phyloP scores from a whole-genome alignment of 2,329 filamentous ascomycete genomes.

The Corinectria fuckeliana region DNA sequence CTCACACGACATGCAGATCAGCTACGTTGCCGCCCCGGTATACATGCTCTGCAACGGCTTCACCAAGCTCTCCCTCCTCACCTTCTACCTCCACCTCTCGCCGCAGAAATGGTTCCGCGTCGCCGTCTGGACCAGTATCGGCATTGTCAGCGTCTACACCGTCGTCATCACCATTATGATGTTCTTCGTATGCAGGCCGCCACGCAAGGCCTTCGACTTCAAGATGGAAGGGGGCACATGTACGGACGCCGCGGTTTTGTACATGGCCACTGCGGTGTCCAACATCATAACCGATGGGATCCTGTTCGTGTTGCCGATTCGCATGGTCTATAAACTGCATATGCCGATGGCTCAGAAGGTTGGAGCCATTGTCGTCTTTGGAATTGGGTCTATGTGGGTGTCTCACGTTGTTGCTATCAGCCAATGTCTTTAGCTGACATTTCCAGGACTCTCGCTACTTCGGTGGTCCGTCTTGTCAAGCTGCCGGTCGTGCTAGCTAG shows the following conservation, averaged over 20 bases:
- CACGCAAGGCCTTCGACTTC: constrained; percentile 32
- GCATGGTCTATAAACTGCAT: constrained; percentile 50
- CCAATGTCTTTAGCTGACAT: constrained; percentile 18
- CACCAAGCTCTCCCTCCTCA: constrained; percentile 46
- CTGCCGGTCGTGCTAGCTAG: constrained; percentile 34
- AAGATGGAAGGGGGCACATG: constrained; percentile 43
- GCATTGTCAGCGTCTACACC: constrained; percentile 41
- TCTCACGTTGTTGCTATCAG: constrained; percentile 24
- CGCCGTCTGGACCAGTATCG: constrained; percentile 38
- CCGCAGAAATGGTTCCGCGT: constrained; percentile 42
- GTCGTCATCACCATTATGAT: constrained; percentile 34
- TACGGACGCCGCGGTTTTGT: constrained; percentile 52
- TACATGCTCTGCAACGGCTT: constrained; percentile 45
- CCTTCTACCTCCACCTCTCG: constrained; percentile 47
- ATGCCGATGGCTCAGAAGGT: constrained; percentile 54
- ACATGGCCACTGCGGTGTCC: constrained; percentile 54
- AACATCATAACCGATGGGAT: constrained; percentile 56
- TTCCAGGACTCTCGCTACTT: constrained; percentile 42
- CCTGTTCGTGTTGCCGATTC: constrained; percentile 54
- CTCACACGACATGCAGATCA: constrained; percentile 13
- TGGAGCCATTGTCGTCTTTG: constrained; percentile 51
- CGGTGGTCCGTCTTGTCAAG: constrained; percentile 37
- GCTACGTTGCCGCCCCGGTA: constrained; percentile 37
- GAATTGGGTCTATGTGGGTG: constrained; percentile 44
- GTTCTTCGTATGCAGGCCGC: constrained; percentile 34